Conservation (phyloP, 1,139 yeast genomes). For the Debaryomycetaceae sp. region DNA sequence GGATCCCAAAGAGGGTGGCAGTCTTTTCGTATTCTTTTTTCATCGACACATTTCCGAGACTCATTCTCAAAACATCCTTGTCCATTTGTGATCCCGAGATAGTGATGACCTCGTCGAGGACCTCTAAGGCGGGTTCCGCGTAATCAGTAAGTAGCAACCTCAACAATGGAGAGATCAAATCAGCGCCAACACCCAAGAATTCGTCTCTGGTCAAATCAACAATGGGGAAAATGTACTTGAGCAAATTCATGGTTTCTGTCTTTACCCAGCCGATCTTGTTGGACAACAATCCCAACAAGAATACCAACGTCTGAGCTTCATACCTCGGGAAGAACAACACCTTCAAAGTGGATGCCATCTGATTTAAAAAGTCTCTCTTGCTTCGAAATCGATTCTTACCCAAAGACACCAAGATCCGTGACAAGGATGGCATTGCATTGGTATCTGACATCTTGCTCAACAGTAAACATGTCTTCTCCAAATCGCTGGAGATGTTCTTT, state of each 20-base stretch:
- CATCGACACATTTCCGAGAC: conserved; percentile 76
- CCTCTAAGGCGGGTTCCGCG: conserved; percentile 86
- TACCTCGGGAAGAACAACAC: conserved; percentile 68
- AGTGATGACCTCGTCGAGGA: conserved; percentile 76
- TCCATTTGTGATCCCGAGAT: conserved; percentile 92
- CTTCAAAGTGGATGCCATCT: conserved; percentile 66
- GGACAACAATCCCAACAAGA: conserved; percentile 72
- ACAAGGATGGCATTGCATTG: conserved; percentile 53
- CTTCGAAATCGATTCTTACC: conserved; percentile 78
- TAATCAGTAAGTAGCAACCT: conserved; percentile 78
- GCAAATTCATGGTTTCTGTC: conserved; percentile 68
- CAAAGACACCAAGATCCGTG: conserved; percentile 73
- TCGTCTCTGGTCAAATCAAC: conserved; percentile 77
- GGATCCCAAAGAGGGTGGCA: conserved; percentile 90
- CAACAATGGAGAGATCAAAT: conserved; percentile 82
- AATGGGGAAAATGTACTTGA: conserved; percentile 70
- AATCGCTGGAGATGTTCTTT: conserved; percentile 46
- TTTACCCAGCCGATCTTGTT: conserved; percentile 79
- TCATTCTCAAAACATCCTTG: conserved; percentile 85
- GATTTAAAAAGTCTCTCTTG: conserved; percentile 82
- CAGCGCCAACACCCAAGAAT: conserved; percentile 91
- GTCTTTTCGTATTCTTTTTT: conserved; percentile 81
- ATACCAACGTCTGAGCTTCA: conserved; percentile 71
- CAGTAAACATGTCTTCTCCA: conserved; percentile 54
- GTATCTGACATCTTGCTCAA: conserved; percentile 59